phyloP scores from a whole-genome alignment of 257 asterid species.

The Fraxinus americana region DNA sequence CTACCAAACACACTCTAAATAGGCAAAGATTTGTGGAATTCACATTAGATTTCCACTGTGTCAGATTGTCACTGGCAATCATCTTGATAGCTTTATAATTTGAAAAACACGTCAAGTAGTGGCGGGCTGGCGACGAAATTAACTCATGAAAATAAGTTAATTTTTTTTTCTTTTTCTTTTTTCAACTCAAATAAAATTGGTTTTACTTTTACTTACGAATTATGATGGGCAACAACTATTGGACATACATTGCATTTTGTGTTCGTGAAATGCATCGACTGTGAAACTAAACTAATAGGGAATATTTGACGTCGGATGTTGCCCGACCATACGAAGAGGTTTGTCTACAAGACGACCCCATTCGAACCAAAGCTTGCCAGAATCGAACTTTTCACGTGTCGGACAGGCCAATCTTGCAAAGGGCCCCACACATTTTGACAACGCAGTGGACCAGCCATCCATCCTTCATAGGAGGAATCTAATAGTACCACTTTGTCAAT shows the following conservation, averaged over 20 bases:
- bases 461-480: constrained; percentile 21
- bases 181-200: too few relatives aligned
- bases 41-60: constrained; percentile 27
- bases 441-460: not conserved
- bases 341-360: too few relatives aligned
- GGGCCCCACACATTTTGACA: not conserved
- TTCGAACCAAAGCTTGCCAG: not conserved
- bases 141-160: not conserved
- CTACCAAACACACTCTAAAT: too few relatives aligned
- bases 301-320: too few relatives aligned
- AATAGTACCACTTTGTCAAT: constrained; percentile 4
- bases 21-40: constrained; percentile 24
- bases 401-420: not conserved
- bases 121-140: not conserved
- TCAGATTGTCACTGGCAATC: constrained; percentile 18
- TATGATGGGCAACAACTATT: too few relatives aligned
- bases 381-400: not conserved
- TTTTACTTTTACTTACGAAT: too few relatives aligned
- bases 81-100: not conserved
- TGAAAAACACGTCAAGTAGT: not conserved
- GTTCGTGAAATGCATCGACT: too few relatives aligned
- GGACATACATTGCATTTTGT: too few relatives aligned
- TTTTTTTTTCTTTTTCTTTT: too few relatives aligned
- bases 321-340: not conserved
- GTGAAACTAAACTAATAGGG: too few relatives aligned